Base-by-base conservation (phyloP, 1,284 basidiomycete species). In the Cryptococcus floricola region DNA sequence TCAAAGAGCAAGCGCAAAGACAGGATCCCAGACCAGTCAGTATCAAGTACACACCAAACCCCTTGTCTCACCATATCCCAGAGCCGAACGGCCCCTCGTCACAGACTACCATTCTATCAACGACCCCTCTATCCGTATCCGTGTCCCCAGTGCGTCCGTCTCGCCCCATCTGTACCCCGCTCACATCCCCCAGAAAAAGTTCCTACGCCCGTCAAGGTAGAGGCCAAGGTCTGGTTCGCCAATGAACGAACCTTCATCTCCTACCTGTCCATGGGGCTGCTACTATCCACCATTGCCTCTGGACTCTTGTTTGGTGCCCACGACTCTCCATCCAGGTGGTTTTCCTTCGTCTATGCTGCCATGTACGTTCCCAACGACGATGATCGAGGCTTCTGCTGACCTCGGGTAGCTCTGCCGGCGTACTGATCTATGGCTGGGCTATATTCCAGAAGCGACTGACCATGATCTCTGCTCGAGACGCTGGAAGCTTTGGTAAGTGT, bases 151-250 rank as follows among this genome's bases (percentile, higher is more conserved):
- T 75, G 39, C 54, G 70, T 64, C 41, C 6, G 10, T 25, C 41
- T 3, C 5, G 23, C 34, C 10, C 19, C 5, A 43, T 39, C 23
- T n/a, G 42, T 2, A 16, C 14, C 28, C 48, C 45, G 44, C 59
- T 53, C 13, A 53, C 58, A 37, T 16, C 27, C n/a, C 19, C 39
- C 60, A 77, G 72, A 92, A 81, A 94, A 95, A 75, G 85, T 95
- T 38, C 81, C 89, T 0, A 90, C 93, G 0, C 88, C 91, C 0
- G 83, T 98, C 65, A 88, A 88, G 63, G 91, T 98, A 39, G 95
- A 98, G 76, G 89, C 88, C 34, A 99, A 99, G 73, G 95, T 98
- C 43, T 98, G 95, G 89, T 97, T 98, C 78, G 94, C 96, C 7
- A 97, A 98, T 74, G 96, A 99, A 77, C 82, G 96, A 65, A 98